Base-by-base conservation (phyloP, 2,329 filamentous ascomycete genomes). In the Cytospora piceae region DNA sequence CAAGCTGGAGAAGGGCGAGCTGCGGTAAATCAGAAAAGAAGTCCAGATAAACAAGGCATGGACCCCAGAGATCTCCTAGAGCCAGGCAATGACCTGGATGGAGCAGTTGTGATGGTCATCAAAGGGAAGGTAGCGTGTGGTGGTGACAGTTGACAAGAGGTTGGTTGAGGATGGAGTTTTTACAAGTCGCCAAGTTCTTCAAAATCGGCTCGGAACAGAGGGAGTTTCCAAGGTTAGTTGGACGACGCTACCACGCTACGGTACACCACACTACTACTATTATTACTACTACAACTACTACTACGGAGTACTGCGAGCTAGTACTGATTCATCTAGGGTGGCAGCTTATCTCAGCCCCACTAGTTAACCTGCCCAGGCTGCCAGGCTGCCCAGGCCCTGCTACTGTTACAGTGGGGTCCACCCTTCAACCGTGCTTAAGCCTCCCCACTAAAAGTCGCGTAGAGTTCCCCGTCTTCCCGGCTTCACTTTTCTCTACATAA, bases 1-100 rank as follows among this genome's bases (percentile, higher is more conserved):
- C 81, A 79, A 80, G 77, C 78, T 74, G 78, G 90, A 85, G 82
- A 81, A 79, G 80, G 74, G 78, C 75, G 74, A 75, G 77, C 74
- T 72, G 67, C 51, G 29, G 64, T 51, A 59, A 64, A 57, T 66
- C 56, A 67, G 39, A 51, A 56, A 46, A 60, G 59, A 56, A 61
- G 29, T 39, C 54, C 49, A 37, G 54, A 49, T 52, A 49, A 64
- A 63, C 61, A 53, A 55, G 61, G 52, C 67, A 67, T 65, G 56
- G 63, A 58, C 55, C 39, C 32, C 55, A 60, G 54, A 54, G 34
- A 61, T 54, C 53, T 63, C 63, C 71, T 71, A 69, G 71, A 75
- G 73, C 75, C 73, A 76, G 73, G 70, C 75, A 70, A 74, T 75
- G 73, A 74, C 72, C 73, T 72, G 70, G 72, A 68, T 65, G 71